Percentiles rank a stretch among this genome's conserved stretches.
phyloP scores from a whole-genome alignment of 2,329 filamentous ascomycete genomes.

The Microsporum audouinii region DNA sequence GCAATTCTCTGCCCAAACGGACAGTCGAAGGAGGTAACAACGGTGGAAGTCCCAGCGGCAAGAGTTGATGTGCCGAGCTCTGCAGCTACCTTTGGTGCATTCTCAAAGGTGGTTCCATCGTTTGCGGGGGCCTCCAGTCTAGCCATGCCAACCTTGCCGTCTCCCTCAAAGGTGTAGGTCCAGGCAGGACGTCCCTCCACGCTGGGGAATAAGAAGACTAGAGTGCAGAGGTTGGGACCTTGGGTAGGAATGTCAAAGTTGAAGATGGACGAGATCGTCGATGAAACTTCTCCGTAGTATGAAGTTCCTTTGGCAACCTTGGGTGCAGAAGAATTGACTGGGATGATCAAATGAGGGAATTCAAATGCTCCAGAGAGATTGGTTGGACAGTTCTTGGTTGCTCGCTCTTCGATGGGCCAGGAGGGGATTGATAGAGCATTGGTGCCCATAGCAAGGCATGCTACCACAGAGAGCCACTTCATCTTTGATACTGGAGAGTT shows the following conservation, averaged over 20 bases:
- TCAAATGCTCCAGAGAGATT: conserved; percentile 39
- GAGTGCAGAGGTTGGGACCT: conserved; percentile 39
- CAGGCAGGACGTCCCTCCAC: conserved; percentile 49
- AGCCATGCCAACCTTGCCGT: conserved; percentile 45
- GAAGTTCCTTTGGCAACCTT: conserved; percentile 43
- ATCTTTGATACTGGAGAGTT: conserved; percentile 2
- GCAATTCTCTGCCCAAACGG: conserved; percentile 42
- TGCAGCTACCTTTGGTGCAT: conserved; percentile 36
- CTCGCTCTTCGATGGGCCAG: background rate
- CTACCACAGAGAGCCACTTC: conserved; percentile 9
- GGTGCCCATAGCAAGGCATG: conserved; percentile 8
- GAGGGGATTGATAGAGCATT: conserved; percentile 9
- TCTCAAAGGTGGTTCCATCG: conserved; percentile 43
- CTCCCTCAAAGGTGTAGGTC: conserved; percentile 43
- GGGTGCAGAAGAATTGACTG: conserved; percentile 45
- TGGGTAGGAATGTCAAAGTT: conserved; percentile 56
- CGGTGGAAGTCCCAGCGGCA: conserved; percentile 44
- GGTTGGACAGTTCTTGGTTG: conserved; percentile 32
- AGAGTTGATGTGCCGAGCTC: conserved; percentile 38
- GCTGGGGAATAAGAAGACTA: conserved; percentile 55
- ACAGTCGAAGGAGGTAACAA: conserved; percentile 45
- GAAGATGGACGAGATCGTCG: conserved; percentile 48
- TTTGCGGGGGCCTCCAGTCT: conserved; percentile 39
- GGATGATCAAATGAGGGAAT: conserved; percentile 53
- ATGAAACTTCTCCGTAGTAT: conserved; percentile 46